Conservation (phyloP, 1,284 basidiomycete genomes). For the Rhodotorula mucilaginosa region DNA sequence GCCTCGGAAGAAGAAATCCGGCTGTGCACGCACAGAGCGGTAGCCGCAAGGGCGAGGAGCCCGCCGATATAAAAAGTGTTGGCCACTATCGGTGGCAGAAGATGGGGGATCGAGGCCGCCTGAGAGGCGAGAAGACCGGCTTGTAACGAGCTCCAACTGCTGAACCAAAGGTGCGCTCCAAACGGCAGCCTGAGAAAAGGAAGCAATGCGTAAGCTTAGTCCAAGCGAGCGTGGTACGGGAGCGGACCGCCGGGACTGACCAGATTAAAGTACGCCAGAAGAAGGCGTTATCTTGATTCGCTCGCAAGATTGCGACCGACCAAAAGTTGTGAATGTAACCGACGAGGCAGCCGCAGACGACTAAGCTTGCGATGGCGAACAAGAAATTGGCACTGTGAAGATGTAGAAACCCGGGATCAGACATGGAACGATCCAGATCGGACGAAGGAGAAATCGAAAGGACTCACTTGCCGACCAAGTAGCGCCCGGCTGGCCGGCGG, state of each 20-base stretch:
- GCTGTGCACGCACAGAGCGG: background rate
- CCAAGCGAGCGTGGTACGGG: background rate
- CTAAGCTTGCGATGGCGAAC: constrained; percentile 11
- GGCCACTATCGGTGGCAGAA: constrained; percentile 14
- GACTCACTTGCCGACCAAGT: constrained; percentile 24
- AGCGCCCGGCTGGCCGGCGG: constrained; percentile 12
- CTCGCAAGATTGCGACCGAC: constrained; percentile 1
- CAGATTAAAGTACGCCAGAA: constrained; percentile 24
- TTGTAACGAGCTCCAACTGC: constrained; percentile 17
- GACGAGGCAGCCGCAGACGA: constrained; percentile 9
- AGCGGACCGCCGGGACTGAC: background rate
- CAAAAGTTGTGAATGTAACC: constrained; percentile 16
- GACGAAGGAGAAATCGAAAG: background rate
- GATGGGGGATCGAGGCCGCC: constrained; percentile 10
- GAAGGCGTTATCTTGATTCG: constrained; percentile 4
- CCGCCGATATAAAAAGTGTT: constrained; percentile 21
- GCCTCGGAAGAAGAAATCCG: too few species aligned
- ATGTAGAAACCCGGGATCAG: background rate
- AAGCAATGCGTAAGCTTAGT: background rate
- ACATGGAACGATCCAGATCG: rapidly evolving
- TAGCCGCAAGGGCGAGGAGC: constrained; percentile 6
- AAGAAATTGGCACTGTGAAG: background rate
- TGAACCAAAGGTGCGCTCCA: constrained; percentile 19
- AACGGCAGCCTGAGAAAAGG: constrained; percentile 1
- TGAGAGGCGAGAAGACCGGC: constrained; percentile 15